Conservation (phyloP, 2,329 filamentous ascomycete genomes). For the Exophiala xenobiotica region DNA sequence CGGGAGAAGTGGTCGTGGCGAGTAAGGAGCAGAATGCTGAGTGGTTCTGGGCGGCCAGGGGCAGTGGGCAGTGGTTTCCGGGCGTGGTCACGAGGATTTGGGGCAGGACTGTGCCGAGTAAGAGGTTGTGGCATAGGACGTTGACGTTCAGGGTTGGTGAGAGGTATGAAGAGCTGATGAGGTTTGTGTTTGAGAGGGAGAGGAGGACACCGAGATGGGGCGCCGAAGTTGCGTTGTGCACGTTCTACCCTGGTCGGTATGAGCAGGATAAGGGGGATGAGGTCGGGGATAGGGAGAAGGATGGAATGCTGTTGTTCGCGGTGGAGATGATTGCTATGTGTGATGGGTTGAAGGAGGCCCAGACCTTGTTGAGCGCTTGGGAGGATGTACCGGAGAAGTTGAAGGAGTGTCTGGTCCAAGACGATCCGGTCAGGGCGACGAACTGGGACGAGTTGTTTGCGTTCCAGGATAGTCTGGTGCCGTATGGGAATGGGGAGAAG, state of each 20-base stretch:
- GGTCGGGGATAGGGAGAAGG: not conserved
- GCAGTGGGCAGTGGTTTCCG: constrained; percentile 53
- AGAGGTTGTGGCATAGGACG: not conserved
- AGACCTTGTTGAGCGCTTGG: not conserved
- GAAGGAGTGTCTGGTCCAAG: not conserved
- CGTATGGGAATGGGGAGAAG: not conserved
- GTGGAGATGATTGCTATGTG: not conserved
- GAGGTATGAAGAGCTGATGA: not conserved
- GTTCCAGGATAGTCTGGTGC: constrained; percentile 2
- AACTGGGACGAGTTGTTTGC: constrained; percentile 4
- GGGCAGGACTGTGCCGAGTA: not conserved
- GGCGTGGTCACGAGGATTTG: constrained; percentile 44
- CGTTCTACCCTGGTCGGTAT: not conserved
- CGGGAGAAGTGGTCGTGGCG: constrained; percentile 46
- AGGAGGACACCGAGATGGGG: not conserved
- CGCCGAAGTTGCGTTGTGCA: constrained; percentile 3
- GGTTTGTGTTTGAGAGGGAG: not conserved
- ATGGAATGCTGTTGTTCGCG: not conserved
- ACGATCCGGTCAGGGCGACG: not conserved
- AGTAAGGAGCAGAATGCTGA: constrained; percentile 44
- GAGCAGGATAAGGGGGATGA: not conserved
- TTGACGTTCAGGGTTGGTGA: constrained; percentile 3
- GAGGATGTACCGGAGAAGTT: not conserved
- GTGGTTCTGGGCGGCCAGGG: constrained; percentile 52
- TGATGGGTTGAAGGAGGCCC: not conserved